phyloP scores from a whole-genome alignment of 495 filamentous ascomycete genomes.

The Hyaloscypha hepaticicola region DNA sequence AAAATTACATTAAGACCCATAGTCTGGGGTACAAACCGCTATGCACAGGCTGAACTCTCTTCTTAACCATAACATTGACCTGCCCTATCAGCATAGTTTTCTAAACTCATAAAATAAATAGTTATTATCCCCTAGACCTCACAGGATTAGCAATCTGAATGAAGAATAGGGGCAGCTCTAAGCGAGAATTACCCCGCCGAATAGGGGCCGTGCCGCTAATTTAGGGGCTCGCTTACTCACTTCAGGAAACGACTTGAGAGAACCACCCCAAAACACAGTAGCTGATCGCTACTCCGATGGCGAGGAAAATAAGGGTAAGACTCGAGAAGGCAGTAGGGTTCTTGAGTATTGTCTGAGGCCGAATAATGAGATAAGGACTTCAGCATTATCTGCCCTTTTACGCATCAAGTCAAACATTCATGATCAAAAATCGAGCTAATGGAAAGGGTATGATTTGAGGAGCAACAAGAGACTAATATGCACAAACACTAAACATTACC shows the following conservation, averaged over 20 bases:
- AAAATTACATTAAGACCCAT: no score
- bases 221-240: conserved; percentile 32
- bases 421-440: no score
- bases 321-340: conserved; percentile 58
- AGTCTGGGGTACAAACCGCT: no score
- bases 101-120: conserved; percentile 57
- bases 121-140: conserved; percentile 36
- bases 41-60: conserved; percentile 62
- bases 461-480: no score
- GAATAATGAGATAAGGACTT: conserved; percentile 49
- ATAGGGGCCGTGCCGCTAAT: background rate
- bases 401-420: no score
- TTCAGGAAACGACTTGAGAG: conserved; percentile 29
- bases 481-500: no score
- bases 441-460: no score
- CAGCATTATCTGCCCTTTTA: no score
- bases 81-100: conserved; percentile 53
- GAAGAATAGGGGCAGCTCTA: background rate
- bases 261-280: conserved; percentile 43
- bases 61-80: conserved; percentile 57
- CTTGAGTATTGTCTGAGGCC: conserved; percentile 43
- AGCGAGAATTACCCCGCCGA: conserved; percentile 25
- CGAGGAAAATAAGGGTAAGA: conserved; percentile 53
- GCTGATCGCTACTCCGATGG: conserved; percentile 38
- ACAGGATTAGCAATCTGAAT: background rate